Evolutionary conservation across 805 yeast species (phyloP), one percentile per base, ranked within the genome.

Genomic region (Brettanomyces sp.): DNA sequence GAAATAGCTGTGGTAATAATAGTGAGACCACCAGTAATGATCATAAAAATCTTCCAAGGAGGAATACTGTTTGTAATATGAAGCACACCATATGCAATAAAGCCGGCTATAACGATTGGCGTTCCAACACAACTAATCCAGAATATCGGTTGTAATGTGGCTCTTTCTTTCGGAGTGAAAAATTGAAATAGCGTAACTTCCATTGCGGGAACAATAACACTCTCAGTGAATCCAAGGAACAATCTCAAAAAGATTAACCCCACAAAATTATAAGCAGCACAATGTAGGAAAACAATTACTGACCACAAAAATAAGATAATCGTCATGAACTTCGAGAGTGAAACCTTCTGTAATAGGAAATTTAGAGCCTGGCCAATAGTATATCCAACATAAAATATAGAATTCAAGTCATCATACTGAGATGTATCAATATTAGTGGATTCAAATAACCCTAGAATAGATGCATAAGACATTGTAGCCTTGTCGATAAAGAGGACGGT

Each of bases 1-100:
- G 70, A 56, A 4, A 64, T 40, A 2, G 66, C 39, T 1, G 70
- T 57, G 34, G 68, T 48, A 22, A 73, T 24, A 22, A 78, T 62
- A 0, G 85, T 76, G 36, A 75, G 56, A 12, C 78, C 73, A 42
- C 85, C 87, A 45, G 75, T 68, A 42, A 79, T 72, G 34, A 80
- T 70, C 60, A 71, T 73, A 46, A 79, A 70, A 14, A 80, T 55
- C 52, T 74, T 73, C 84, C 85, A 82, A 23, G 50, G 47, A 7
- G 64, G 62, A 1, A 57, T 56, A 13, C 67, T 47, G 2, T 57
- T 33, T 21, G 47, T 45, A 4, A 60, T 56, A 49, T 60, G 59
- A 30, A 64, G 53, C 5, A 66, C 56, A 37, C 72, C 74, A 48
- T 65, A 70, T 21, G 69, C 67, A 39, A 63, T 55, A 34, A 60